Evolutionary conservation across 257 asterid species (phyloP), one percentile per base, ranked within the genome.

Genomic region (Gynochthodes officinalis): DNA sequence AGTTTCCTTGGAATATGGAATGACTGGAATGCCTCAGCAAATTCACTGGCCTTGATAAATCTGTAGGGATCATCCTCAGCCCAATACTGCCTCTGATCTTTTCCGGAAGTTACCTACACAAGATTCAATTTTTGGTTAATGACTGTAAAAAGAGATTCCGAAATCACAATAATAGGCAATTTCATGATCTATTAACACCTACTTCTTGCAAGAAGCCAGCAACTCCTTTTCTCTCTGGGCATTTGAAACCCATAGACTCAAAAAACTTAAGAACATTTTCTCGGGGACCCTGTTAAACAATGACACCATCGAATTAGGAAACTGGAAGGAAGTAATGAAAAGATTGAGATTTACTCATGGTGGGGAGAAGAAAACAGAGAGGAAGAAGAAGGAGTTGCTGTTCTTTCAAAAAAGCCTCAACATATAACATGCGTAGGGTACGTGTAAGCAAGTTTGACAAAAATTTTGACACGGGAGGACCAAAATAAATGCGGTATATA

Each of bases 161-260:
- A 48, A 57, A 23, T 32, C 48, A 11, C 12, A 52, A 48, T 42
- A 2, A 18, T 9, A 40, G 8, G 3, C 15, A 43, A n/a, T 0
- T 23, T 37, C 14, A 50, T 52, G 4, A 8, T 19, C 19, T 2
- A 28, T 15, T 67, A 21, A 12, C 14, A 18, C 78, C 10, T 63
- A 81, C 84, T 81, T 81, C 84, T 77, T 81, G 84, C 79, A 81
- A 77, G 68, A 81, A 81, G 49, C 77, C 84, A 3, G 84, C 84
- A 3, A 81, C 77, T 6, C 84, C 84, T 81, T 81, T 81, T 33
- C 82, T 81, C 30, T 77, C 49, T 5, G 84, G 84, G 65, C 84
- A 81, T 70, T 37, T 74, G 80, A 81, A 81, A 0, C 84, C 84
- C 82, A 74, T 81, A 33, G 77, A 81, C 54, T 70, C 82, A 1